These are phyloP conservation scores for Ophiostoma novo-ulmi DNA, from an alignment of 2,329 filamentous ascomycete genomes.

Conservation along the genomic window DNA sequence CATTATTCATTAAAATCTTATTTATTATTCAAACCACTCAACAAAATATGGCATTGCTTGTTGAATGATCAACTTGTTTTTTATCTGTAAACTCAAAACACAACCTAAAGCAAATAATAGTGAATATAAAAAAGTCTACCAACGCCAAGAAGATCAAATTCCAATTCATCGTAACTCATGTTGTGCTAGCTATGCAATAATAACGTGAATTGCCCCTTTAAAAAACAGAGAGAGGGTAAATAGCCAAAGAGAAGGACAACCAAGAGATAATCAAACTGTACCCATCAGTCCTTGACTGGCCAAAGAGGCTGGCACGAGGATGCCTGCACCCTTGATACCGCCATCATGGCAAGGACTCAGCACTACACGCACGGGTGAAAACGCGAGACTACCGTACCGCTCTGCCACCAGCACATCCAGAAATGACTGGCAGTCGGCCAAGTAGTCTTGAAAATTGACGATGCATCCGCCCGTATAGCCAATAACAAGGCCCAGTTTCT, in stretches of 20 bases:
- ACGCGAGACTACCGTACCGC: slow-evolving; percentile 34
- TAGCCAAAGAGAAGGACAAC: neutral
- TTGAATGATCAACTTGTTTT: too few relatives aligned
- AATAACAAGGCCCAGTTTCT: slow-evolving; percentile 57
- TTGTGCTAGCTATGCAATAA: neutral
- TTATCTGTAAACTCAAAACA: too few relatives aligned
- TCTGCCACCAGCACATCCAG: slow-evolving; percentile 51
- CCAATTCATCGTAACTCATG: slow-evolving; percentile 2
- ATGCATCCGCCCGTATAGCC: slow-evolving; percentile 79
- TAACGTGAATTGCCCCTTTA: neutral
- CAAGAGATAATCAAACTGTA: neutral
- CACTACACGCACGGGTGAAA: slow-evolving; percentile 41
- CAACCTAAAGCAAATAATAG: too few relatives aligned
- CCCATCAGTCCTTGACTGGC: slow-evolving; percentile 20
- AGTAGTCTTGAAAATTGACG: slow-evolving; percentile 70
- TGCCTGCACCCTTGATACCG: slow-evolving; percentile 57
- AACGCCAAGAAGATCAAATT: neutral
- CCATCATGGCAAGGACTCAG: slow-evolving; percentile 56
- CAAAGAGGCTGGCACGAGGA: slow-evolving; percentile 46
- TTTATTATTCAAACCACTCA: too few relatives aligned
- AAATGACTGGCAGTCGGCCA: slow-evolving; percentile 63
- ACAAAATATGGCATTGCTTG: too few relatives aligned
- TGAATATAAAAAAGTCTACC: neutral
- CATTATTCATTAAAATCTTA: too few relatives aligned
- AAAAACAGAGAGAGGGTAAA: neutral